Evolutionary conservation across 441 rosid species (phyloP), one percentile per base, ranked within the genome.

Genomic region (Erodium texanum): DNA sequence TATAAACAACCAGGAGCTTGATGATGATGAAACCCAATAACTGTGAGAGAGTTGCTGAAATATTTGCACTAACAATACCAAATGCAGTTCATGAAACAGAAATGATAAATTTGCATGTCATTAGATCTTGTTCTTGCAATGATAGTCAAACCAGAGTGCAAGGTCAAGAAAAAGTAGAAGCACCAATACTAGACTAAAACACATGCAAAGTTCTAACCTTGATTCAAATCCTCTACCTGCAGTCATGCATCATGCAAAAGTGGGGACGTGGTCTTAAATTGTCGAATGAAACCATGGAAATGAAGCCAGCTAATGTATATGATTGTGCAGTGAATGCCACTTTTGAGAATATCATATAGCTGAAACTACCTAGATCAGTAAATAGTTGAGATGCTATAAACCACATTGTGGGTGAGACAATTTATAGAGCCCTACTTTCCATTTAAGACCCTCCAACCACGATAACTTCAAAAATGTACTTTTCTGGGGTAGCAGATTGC

Each of bases 301-400:
- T 56, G 62, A 20, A 56, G 3, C 23, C 23, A 3, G 1, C 24
- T 56, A 56, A 10, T 56, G 7, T 19, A 56, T 19, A 20, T 19
- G 61, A 32, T 32, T 58, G 24, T 58, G 14, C 27, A 58, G 27
- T 58, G 62, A 58, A 58, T 58, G 62, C 62, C 62, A 58, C 62
- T 7, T 58, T 20, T 11, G 62, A 58, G 24, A 20, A 58, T 58
- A 11, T 58, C 62, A 20, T 1, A 20, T 58, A 22, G 27, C 62
- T 48, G 18, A 43, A 43, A 43, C 14, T 43, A 43, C 50, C 50
- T 43, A 43, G n/a, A 11, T 14, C n/a, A 3, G 50, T 43, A 43
- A 11, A 43, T 43, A 43, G 50, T 43, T 43, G 6, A 19, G 22
- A 52, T 2, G 18, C 22, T 52, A 52, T 10, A 52, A 52, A 52